Base-by-base conservation (phyloP, 106 monocot genomes). In the Gastrodia elata region DNA sequence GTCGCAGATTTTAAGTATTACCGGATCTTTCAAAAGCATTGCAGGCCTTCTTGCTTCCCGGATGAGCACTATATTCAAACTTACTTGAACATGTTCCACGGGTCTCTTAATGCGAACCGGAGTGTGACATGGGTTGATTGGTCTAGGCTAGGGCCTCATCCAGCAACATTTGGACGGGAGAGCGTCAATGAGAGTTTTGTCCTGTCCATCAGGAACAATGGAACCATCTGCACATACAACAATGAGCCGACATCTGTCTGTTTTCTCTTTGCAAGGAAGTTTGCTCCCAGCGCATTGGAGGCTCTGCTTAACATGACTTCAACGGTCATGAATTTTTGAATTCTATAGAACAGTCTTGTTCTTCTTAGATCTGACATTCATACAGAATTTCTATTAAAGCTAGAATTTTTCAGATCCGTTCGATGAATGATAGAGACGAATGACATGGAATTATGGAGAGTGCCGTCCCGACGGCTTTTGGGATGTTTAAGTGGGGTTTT, bases 1-100 rank as follows among this genome's bases (percentile, higher is more conserved):
- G 76, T 81, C 39, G 35, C 80, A 5, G 80, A 81, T 43, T 71
- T 59, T 64, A 76, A 76, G 43, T 81, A 76, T 48, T 72, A 76
- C 48, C 9, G 33, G 5, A 28, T 81, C 28, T 81, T 81, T 33
- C 64, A 65, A 38, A 76, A 65, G 28, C 49, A 71, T 16, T 75
- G 71, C 43, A 71, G 40, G 64, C 76, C 76, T 5, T 71, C 71
- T 1, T 76, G 76, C 71, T 81, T 76, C 42, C 76, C 80, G 0
- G 80, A 81, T 41, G 75, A 81, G 76, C 80, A 81, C 39, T 81
- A 81, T 59, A 70, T 81, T 39, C 80, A 75, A 1, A 81, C 80
- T 0, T 81, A 76, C 64, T 52, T 81, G 76, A 81, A 76, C 71
- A 81, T 81, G 80, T 81, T 81, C 59, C 76, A 72, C 44, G 75